Percentiles rank a stretch among this genome's conserved stretches.
phyloP scores from a whole-genome alignment of 495 filamentous ascomycete genomes.

The Penicillium parvum region DNA sequence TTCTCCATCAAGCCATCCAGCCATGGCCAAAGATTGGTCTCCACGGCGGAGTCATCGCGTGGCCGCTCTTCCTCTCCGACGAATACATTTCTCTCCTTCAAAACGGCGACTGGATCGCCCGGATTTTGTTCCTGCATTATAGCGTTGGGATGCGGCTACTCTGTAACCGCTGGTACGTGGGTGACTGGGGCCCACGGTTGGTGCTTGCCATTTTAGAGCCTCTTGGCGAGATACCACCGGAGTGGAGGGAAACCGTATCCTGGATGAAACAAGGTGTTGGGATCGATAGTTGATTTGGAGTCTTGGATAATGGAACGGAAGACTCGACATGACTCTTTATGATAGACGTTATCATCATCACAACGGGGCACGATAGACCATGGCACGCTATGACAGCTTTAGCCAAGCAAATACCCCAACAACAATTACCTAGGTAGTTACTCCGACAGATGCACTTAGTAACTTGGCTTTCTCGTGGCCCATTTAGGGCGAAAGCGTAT shows the following conservation, averaged over 20 bases:
- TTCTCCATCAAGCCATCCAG: conserved; percentile 26
- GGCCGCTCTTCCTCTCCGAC: conserved; percentile 33
- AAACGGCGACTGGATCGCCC: conserved; percentile 34
- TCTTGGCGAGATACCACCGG: conserved; percentile 26
- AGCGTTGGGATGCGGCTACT: conserved; percentile 34
- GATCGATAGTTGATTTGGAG: conserved; percentile 4
- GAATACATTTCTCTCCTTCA: conserved; percentile 23
- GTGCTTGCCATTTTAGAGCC: conserved; percentile 30
- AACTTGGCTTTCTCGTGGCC: too few species aligned
- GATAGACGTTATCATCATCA: too few species aligned
- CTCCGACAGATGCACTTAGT: too few species aligned
- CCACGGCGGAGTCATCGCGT: conserved; percentile 35
- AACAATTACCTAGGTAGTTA: too few species aligned
- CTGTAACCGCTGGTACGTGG: conserved; percentile 38
- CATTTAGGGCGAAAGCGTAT: neutral
- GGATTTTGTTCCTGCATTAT: conserved; percentile 37
- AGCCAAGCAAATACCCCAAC: too few species aligned
- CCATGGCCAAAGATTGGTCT: conserved; percentile 32
- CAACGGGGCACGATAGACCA: too few species aligned
- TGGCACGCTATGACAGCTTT: too few species aligned
- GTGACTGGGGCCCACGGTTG: conserved; percentile 33
- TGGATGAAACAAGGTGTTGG: conserved; percentile 30
- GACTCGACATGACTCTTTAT: neutral
- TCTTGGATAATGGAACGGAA: neutral
- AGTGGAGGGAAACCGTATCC: conserved; percentile 30